Percentiles rank a stretch among this genome's conserved stretches.
phyloP scores from a whole-genome alignment of 345 rosid species.

The Cardamine resedifolia region DNA sequence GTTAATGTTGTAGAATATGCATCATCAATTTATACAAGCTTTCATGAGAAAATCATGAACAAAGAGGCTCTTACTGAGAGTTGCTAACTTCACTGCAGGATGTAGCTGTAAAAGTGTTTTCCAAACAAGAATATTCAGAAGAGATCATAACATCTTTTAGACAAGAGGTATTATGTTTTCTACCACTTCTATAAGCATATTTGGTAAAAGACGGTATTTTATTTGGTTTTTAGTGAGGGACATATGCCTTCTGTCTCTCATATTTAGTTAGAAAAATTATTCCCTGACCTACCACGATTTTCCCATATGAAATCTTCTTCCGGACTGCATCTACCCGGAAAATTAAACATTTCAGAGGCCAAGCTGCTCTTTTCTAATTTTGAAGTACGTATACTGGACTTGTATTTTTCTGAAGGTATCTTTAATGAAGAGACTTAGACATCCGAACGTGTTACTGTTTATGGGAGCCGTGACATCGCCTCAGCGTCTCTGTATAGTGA shows the following conservation, averaged over 20 bases:
- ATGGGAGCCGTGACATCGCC: constrained; percentile 99
- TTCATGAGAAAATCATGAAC: constrained; percentile 12
- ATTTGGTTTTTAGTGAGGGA: background rate
- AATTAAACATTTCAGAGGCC: background rate
- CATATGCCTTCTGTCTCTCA: background rate
- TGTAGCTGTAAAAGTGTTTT: constrained; percentile 94
- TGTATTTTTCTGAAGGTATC: constrained; percentile 55
- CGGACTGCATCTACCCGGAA: background rate
- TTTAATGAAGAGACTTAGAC: constrained; percentile 90
- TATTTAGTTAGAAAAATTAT: background rate
- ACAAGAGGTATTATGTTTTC: constrained; percentile 68
- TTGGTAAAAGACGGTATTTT: constrained; percentile 13
- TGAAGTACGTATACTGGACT: constrained; percentile 8
- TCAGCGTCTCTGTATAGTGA: constrained; percentile 90
- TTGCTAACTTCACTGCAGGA: constrained; percentile 61
- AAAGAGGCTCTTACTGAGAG: constrained; percentile 20
- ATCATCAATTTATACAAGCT: constrained; percentile 4
- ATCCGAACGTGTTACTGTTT: constrained; percentile 86
- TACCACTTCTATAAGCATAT: background rate
- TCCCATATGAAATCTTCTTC: background rate
- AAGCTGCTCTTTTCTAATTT: constrained; percentile 18
- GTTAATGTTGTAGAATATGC: constrained; percentile 36
- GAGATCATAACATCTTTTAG: constrained; percentile 73
- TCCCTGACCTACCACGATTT: constrained; percentile 1
- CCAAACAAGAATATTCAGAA: constrained; percentile 92